A percentile compares a stretch with the other conserved stretches of the same genome.
These are phyloP conservation scores for Trichoderma gamsii DNA, from an alignment of 495 filamentous ascomycete genomes.

Conservation along the genomic window DNA sequence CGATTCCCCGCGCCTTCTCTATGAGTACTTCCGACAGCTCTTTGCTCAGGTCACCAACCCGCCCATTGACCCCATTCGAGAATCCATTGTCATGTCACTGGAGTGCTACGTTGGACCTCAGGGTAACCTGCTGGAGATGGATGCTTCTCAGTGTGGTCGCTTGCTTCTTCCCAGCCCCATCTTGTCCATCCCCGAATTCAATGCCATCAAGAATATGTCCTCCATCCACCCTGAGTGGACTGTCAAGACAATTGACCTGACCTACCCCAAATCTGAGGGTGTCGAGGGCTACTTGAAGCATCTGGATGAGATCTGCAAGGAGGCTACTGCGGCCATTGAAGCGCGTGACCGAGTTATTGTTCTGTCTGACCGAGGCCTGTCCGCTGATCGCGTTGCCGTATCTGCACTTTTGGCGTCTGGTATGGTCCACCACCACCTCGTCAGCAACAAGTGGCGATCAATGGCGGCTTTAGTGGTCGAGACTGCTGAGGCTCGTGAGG, in stretches of 20 bases:
- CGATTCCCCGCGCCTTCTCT: constrained; percentile 80
- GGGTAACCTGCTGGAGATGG: constrained; percentile 95
- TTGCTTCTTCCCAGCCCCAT: constrained; percentile 86
- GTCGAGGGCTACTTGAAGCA: constrained; percentile 81
- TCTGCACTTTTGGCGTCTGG: constrained; percentile 87
- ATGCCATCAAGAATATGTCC: constrained; percentile 75
- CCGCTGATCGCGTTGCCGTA: constrained; percentile 74
- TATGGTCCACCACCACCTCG: constrained; percentile 95
- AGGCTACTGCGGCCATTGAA: constrained; percentile 78
- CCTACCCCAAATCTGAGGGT: constrained; percentile 85
- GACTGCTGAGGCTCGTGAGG: constrained; percentile 94
- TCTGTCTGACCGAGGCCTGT: constrained; percentile 85
- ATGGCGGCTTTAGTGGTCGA: constrained; percentile 85
- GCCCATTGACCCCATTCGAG: constrained; percentile 95
- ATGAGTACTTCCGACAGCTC: constrained; percentile 97
- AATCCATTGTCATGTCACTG: constrained; percentile 98
- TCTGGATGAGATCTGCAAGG: constrained; percentile 83
- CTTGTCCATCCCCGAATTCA: constrained; percentile 87
- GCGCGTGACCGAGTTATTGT: constrained; percentile 82
- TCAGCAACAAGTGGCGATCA: constrained; percentile 93
- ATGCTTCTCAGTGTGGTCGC: constrained; percentile 79
- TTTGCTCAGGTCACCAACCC: constrained; percentile 99
- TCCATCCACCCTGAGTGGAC: constrained; percentile 75
- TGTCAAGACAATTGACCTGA: constrained; percentile 91
- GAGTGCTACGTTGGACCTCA: constrained; percentile 98